Evolutionary conservation across 164 flowering plant genomes (phyloP).

Genomic region (Aristolochia fimbriata): DNA sequence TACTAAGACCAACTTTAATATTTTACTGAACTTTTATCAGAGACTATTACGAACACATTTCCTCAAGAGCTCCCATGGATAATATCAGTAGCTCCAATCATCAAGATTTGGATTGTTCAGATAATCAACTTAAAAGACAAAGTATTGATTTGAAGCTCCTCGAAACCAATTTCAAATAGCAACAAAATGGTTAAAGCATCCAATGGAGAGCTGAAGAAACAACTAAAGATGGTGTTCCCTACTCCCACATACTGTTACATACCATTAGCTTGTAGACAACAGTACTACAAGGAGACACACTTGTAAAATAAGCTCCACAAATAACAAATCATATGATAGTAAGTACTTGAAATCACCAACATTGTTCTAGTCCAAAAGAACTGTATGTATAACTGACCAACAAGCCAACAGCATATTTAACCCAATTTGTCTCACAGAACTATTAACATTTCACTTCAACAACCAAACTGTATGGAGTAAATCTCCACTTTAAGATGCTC

Average conservation of each 20-base stretch:
- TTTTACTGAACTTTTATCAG: too few species aligned
- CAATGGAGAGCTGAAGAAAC: constrained; percentile 14
- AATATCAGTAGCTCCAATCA: too few species aligned
- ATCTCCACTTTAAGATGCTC: constrained; percentile 9
- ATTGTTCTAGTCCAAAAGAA: constrained; percentile 17
- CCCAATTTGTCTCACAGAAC: constrained; percentile 34
- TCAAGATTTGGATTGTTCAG: too few species aligned
- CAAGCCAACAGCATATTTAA: constrained; percentile 21
- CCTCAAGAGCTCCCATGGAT: too few species aligned
- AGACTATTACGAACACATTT: too few species aligned
- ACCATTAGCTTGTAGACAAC: constrained; percentile 25
- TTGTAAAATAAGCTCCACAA: constrained; percentile 24
- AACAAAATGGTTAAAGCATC: constrained; percentile 6
- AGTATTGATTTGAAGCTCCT: too few species aligned
- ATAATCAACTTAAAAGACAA: too few species aligned
- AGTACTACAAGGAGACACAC: constrained; percentile 25
- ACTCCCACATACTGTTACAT: constrained; percentile 23
- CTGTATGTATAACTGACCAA: constrained; percentile 21
- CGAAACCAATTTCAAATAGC: too few species aligned
- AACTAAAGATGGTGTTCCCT: constrained; percentile 19
- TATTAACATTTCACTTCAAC: constrained; percentile 32
- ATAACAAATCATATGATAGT: constrained; percentile 27
- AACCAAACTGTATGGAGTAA: constrained; percentile 17
- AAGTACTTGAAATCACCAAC: constrained; percentile 21
- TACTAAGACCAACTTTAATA: too few species aligned